These are phyloP conservation scores for Aspergillus costaricaensis DNA, from an alignment of 2,329 filamentous ascomycete genomes.

Conservation along the genomic window DNA sequence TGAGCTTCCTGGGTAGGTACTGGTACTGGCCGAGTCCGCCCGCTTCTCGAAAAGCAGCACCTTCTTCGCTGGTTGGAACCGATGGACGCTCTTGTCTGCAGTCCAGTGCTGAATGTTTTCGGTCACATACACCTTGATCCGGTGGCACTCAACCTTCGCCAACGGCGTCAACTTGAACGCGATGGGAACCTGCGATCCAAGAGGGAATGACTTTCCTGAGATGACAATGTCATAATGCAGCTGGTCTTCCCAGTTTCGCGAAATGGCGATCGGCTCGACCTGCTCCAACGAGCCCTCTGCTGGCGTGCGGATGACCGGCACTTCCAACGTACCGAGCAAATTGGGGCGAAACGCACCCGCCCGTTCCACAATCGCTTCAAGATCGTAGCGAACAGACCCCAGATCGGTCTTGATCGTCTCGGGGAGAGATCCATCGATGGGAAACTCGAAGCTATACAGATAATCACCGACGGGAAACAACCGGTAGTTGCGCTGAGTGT, in stretches of 20 bases:
- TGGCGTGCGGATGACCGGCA: conserved; percentile 80
- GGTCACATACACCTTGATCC: conserved; percentile 87
- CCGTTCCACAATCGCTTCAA: conserved; percentile 82
- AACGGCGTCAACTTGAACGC: conserved; percentile 91
- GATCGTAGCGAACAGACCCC: conserved; percentile 82
- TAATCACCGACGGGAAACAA: conserved; percentile 77
- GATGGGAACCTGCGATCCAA: conserved; percentile 85
- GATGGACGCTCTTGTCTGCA: conserved; percentile 78
- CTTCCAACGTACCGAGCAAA: conserved; percentile 76
- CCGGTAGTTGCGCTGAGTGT: conserved; percentile 79
- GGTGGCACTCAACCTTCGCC: conserved; percentile 89
- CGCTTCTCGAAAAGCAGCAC: conserved; percentile 85
- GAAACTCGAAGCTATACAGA: conserved; percentile 77
- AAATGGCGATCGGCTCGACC: conserved; percentile 91
- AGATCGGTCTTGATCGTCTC: conserved; percentile 88
- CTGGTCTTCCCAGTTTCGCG: conserved; percentile 91
- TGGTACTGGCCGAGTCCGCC: conserved; percentile 73
- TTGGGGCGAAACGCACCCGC: conserved; percentile 90
- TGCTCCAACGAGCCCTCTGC: conserved; percentile 87
- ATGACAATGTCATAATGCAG: conserved; percentile 95
- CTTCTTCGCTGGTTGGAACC: conserved; percentile 81
- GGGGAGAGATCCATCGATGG: conserved; percentile 72
- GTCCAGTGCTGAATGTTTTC: conserved; percentile 92
- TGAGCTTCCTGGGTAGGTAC: conserved; percentile 72
- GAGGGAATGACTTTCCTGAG: conserved; percentile 89